A percentile compares a stretch with the other conserved stretches of the same genome.
Evolutionary conservation across 2,329 filamentous ascomycete genomes (phyloP).

Genomic region (Pseudogymnoascus sp.): DNA sequence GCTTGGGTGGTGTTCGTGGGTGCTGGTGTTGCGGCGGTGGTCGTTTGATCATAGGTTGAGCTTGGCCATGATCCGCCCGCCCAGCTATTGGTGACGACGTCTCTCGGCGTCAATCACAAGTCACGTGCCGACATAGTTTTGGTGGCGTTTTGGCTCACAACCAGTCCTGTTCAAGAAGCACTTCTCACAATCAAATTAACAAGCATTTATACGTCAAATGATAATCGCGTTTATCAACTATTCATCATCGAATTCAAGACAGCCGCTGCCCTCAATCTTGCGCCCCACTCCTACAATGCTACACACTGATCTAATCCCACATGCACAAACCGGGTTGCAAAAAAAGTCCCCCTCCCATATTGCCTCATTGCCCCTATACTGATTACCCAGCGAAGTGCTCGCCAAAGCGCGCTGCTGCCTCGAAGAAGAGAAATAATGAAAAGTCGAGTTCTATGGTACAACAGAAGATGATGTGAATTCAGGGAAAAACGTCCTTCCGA

Average conservation of each 20-base stretch:
- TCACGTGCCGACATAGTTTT: neutral
- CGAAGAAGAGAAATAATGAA: constrained; percentile 4
- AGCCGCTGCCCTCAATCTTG: constrained; percentile 2
- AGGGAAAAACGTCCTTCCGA: constrained; percentile 5
- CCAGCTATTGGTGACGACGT: neutral
- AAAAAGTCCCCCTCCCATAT: constrained; percentile 5
- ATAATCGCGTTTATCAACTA: constrained; percentile 7
- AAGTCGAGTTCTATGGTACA: constrained; percentile 8
- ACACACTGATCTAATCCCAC: constrained; percentile 6
- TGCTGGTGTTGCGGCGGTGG: neutral
- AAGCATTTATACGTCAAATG: neutral
- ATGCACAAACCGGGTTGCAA: neutral
- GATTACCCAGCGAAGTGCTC: constrained; percentile 5
- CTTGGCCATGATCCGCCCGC: neutral
- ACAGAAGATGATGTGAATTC: constrained; percentile 7
- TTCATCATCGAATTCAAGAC: constrained; percentile 4
- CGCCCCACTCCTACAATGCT: constrained; percentile 7
- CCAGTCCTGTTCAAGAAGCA: neutral
- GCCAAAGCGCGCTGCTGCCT: constrained; percentile 6
- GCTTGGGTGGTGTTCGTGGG: neutral
- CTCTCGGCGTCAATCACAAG: neutral
- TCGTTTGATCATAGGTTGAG: constrained; percentile 1
- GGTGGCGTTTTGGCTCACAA: neutral
- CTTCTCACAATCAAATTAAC: neutral
- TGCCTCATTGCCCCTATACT: neutral